phyloP scores from a whole-genome alignment of 805 yeast species.

The Metschnikowia hibisci region DNA sequence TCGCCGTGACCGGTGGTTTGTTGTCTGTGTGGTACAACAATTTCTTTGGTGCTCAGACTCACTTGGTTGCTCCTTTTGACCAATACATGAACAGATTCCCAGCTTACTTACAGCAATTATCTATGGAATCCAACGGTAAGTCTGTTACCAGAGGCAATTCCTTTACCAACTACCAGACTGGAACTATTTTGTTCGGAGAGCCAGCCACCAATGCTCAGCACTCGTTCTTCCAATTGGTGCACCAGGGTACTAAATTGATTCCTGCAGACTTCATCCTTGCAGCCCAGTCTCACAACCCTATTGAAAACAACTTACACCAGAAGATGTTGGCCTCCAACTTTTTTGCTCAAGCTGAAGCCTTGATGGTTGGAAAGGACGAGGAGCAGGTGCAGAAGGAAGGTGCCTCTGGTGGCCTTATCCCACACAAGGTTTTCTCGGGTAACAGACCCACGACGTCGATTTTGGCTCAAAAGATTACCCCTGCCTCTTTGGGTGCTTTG shows the following conservation, averaged over 20 bases:
- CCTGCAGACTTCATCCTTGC: conserved; percentile 97
- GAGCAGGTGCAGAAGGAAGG: conserved; percentile 85
- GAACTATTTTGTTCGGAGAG: conserved; percentile 94
- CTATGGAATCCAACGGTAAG: conserved; percentile 99
- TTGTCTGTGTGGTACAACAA: conserved; percentile 97
- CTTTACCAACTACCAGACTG: conserved; percentile 92
- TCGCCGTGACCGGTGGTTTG: conserved; percentile 90
- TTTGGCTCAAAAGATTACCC: conserved; percentile 92
- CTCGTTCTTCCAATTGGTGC: conserved; percentile 98
- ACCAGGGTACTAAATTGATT: conserved; percentile 96
- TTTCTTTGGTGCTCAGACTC: conserved; percentile 97
- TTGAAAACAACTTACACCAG: conserved; percentile 91
- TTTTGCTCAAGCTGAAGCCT: conserved; percentile 97
- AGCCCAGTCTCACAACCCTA: conserved; percentile 97
- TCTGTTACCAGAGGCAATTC: conserved; percentile 90
- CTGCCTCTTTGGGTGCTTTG: conserved; percentile 92
- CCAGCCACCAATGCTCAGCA: conserved; percentile 99
- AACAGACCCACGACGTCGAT: conserved; percentile 99
- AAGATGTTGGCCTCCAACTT: conserved; percentile 98
- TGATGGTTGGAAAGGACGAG: conserved; percentile 91
- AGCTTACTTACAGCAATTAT: conserved; percentile 96
- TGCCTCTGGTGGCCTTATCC: conserved; percentile 77
- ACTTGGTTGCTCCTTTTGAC: conserved; percentile 96
- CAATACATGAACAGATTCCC: conserved; percentile 99
- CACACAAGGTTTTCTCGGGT: conserved; percentile 96